Percentiles rank a stretch among this genome's conserved stretches.
Evolutionary conservation across 257 asterid species (phyloP).

Genomic region (Craterostigma plantagineum): DNA sequence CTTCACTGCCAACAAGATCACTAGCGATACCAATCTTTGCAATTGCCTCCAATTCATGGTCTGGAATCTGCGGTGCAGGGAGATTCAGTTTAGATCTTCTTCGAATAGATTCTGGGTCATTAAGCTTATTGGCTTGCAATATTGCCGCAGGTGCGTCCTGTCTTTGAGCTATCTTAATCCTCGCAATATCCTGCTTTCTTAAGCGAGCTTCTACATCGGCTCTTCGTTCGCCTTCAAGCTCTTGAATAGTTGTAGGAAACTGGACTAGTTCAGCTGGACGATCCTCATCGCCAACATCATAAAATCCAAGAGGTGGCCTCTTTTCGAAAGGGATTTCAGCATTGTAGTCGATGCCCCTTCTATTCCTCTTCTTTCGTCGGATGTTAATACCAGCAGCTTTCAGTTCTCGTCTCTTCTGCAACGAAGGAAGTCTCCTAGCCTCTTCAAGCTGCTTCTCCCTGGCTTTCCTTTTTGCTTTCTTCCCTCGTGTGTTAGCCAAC

Average conservation of each 20-base stretch:
- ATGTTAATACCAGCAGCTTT: constrained; percentile 84
- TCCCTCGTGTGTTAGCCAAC: constrained; percentile 91
- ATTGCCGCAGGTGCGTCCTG: constrained; percentile 95
- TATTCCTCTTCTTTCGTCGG: constrained; percentile 73
- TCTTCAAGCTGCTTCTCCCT: constrained; percentile 99
- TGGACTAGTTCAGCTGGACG: constrained; percentile 58
- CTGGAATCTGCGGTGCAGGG: constrained; percentile 94
- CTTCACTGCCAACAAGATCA: constrained; percentile 74
- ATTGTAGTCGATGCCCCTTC: constrained; percentile 87
- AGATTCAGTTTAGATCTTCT: constrained; percentile 71
- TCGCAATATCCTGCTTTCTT: constrained; percentile 88
- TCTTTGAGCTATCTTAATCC: constrained; percentile 74
- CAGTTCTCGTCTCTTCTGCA: constrained; percentile 94
- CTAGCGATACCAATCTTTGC: constrained; percentile 90
- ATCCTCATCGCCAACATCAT: constrained; percentile 71
- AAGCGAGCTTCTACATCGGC: constrained; percentile 75
- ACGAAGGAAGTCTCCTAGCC: constrained; percentile 95
- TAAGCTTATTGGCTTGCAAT: constrained; percentile 85
- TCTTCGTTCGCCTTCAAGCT: constrained; percentile 98
- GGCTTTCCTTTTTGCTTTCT: constrained; percentile 95
- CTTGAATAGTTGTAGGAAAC: constrained; percentile 91
- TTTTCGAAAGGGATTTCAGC: constrained; percentile 95
- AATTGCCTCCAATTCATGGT: constrained; percentile 92
- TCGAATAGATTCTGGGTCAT: constrained; percentile 86
- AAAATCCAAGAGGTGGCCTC: constrained; percentile 96